Percentiles rank a stretch among this genome's conserved stretches.
Conservation (phyloP, 2,329 filamentous ascomycete genomes). For the Westerdykella aurantiaca region DNA sequence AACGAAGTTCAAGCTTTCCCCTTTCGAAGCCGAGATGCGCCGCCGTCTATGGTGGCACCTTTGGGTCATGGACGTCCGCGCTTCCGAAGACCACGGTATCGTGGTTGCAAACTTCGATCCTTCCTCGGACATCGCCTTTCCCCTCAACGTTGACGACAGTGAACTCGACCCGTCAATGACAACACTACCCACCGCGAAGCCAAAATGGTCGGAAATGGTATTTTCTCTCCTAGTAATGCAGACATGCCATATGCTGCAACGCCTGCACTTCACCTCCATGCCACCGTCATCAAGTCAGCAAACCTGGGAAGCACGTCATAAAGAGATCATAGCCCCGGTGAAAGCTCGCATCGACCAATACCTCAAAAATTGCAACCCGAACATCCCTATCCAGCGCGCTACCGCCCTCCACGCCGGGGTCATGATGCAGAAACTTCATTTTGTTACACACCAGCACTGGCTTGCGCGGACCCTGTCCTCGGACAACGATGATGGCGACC, state of each 20-base stretch:
- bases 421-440: slow-evolving; percentile 71
- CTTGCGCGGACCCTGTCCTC: slow-evolving; percentile 42
- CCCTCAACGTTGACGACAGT: slow-evolving; percentile 52
- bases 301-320: slow-evolving; percentile 44
- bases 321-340: slow-evolving; percentile 47
- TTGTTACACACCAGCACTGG: slow-evolving; percentile 65
- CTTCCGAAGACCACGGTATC: slow-evolving; percentile 57
- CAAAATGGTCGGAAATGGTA: slow-evolving; percentile 55
- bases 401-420: slow-evolving; percentile 62
- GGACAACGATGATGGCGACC: slow-evolving; percentile 43
- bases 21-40: slow-evolving; percentile 58
- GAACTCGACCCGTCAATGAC: slow-evolving; percentile 48
- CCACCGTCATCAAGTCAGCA: slow-evolving; percentile 41
- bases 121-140: slow-evolving; percentile 16
- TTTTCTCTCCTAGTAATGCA: slow-evolving; percentile 52
- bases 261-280: slow-evolving; percentile 36
- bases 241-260: slow-evolving; percentile 44
- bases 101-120: slow-evolving; percentile 51
- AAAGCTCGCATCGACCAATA: slow-evolving; percentile 46
- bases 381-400: slow-evolving; percentile 60
- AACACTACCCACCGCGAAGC: slow-evolving; percentile 43
- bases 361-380: slow-evolving; percentile 48
- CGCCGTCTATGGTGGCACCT: slow-evolving; percentile 57
- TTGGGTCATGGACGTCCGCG: slow-evolving; percentile 53
- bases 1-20: slow-evolving; percentile 48